Conservation (phyloP, 305 asterid species). For the Withania somnifera region DNA sequence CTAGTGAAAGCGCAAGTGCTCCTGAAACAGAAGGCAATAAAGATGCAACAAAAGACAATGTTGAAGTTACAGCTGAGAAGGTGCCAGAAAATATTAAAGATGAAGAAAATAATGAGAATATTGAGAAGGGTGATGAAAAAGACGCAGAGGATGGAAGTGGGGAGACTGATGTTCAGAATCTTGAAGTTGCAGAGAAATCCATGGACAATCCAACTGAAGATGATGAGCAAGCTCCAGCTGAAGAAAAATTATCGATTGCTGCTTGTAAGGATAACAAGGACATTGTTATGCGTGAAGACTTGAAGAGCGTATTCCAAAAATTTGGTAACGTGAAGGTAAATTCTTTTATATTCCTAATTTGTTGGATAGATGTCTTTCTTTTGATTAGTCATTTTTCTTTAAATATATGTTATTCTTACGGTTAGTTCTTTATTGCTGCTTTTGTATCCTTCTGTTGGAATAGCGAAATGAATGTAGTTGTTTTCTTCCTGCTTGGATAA, state of each 20-base stretch:
- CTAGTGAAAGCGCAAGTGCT: slow-evolving; percentile 20
- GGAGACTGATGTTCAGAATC: slow-evolving; percentile 23
- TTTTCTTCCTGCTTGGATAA: not conserved
- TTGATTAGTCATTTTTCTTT: not conserved
- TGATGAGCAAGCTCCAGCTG: slow-evolving; percentile 25
- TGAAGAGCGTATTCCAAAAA: slow-evolving; percentile 52
- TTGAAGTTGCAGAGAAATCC: slow-evolving; percentile 29
- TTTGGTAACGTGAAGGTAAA: slow-evolving; percentile 83
- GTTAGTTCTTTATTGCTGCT: not conserved
- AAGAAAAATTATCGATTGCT: slow-evolving; percentile 26
- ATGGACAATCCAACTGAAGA: slow-evolving; percentile 21
- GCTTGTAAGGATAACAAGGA: slow-evolving; percentile 56
- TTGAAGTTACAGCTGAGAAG: slow-evolving; percentile 23
- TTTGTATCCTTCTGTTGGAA: not conserved
- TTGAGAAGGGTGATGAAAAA: slow-evolving; percentile 22
- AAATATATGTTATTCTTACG: not conserved
- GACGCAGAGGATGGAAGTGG: slow-evolving; percentile 21
- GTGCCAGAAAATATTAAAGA: slow-evolving; percentile 18
- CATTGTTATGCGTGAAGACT: slow-evolving; percentile 82
- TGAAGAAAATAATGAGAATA: slow-evolving; percentile 10
- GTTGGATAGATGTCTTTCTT: not conserved
- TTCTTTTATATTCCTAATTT: too few relatives aligned
- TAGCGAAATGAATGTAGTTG: not conserved
- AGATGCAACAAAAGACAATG: slow-evolving; percentile 13
- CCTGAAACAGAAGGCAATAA: slow-evolving; percentile 30